Base-by-base conservation (phyloP, 1,139 yeast genomes). In the Suhomyces choctaworum region DNA sequence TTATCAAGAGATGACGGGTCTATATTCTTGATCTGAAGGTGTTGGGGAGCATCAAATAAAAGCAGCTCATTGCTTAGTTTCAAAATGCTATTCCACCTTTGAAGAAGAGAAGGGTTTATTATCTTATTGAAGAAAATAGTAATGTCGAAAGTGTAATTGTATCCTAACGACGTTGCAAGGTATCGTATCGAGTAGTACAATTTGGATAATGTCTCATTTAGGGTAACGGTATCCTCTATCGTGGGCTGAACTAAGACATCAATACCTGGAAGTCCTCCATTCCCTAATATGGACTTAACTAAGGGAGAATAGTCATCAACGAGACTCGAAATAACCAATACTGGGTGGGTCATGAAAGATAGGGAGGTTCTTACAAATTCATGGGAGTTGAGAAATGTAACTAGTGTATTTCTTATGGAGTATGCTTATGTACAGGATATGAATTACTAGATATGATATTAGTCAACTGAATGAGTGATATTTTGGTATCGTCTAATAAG, bases 141-240 rank as follows among this genome's bases (percentile, higher is more conserved):
- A 27, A 66, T 62, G n/a, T 51, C 54, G 36, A 67, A 61, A 2
- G 42, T 46, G 42, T 60, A 56, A 34, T 52, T 58, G 37, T 50
- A 50, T 3, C 63, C 64, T 7, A 37, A 35, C 3, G 34, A 29
- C 3, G 46, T 36, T 14, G 61, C 54, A 2, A 47, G 21, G 3
- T 44, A 29, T 39, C 76, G 47, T 5, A 56, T 38, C 11, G 42
- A 37, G 9, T 52, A 46, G 39, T 68, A 70, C 12, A 63, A 44
- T 5, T 44, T 36, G 36, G 58, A 55, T 33, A 70, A 54, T 3
- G 60, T 43, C 2, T 24, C 22, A 43, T 63, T 64, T 29, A 70
- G 49, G 4, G 47, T 44, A 10, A 41, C 38, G 8, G 60, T 47
- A 14, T 54, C 41, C 5, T 37, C 35, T 9, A 67, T 50, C 8